phyloP scores from a whole-genome alignment of 495 filamentous ascomycete species.

The Penicillium nucicola region DNA sequence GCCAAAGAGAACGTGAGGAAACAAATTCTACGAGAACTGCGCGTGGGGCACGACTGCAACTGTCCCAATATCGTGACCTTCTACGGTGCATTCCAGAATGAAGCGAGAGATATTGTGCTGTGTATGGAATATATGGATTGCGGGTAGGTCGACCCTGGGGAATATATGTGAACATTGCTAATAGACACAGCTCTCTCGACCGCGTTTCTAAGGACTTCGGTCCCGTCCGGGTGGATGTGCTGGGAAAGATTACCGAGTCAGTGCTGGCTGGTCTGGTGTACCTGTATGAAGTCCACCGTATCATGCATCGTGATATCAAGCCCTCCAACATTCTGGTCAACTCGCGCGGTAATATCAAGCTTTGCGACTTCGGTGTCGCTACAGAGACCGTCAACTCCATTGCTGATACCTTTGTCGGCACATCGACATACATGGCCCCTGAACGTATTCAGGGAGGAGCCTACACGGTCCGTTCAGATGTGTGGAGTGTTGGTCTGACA shows the following conservation, averaged over 20 bases:
- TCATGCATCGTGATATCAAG: constrained; percentile 99
- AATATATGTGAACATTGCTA: constrained; percentile 8
- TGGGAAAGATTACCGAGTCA: constrained; percentile 98
- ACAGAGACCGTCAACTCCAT: constrained; percentile 96
- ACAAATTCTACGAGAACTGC: constrained; percentile 91
- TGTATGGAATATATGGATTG: constrained; percentile 99
- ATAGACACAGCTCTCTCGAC: constrained; percentile 73
- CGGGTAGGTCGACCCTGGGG: constrained; percentile 63
- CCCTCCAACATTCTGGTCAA: constrained; percentile 96
- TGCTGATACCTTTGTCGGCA: constrained; percentile 96
- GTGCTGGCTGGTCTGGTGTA: constrained; percentile 93
- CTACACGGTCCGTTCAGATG: constrained; percentile 97
- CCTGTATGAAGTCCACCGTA: constrained; percentile 88
- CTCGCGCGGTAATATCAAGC: constrained; percentile 88
- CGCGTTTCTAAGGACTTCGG: constrained; percentile 91
- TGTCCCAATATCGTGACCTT: constrained; percentile 95
- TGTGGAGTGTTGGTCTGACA: constrained; percentile 96
- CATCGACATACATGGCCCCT: constrained; percentile 98
- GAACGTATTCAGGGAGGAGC: constrained; percentile 95
- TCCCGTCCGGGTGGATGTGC: constrained; percentile 92
- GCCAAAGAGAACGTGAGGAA: constrained; percentile 94
- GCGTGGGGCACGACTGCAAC: constrained; percentile 98
- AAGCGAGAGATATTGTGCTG: constrained; percentile 94
- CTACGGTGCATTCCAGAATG: constrained; percentile 95
- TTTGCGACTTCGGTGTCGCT: constrained; percentile 97